A percentile compares a stretch with the other conserved stretches of the same genome.
phyloP scores from a whole-genome alignment of 2,329 filamentous ascomycete genomes.

The Seiridium unicorne region DNA sequence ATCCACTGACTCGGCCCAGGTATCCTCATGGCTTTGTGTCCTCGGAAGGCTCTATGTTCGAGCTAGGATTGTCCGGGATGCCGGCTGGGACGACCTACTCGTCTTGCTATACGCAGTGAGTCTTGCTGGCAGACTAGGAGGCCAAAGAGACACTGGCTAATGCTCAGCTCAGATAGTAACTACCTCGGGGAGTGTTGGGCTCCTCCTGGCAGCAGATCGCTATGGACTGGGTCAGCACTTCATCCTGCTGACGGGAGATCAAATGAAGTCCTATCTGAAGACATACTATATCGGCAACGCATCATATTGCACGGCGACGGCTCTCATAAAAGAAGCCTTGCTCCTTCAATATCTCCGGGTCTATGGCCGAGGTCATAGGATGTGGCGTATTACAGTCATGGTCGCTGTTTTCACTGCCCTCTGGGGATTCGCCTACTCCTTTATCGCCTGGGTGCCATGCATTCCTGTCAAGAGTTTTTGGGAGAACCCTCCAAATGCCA shows the following conservation, averaged over 20 bases:
- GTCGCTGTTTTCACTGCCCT: conserved; percentile 24
- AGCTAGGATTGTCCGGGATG: conserved; percentile 16
- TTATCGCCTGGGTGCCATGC: conserved; percentile 29
- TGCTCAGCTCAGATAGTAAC: conserved; percentile 16
- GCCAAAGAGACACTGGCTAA: neutral
- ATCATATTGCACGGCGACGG: conserved; percentile 18
- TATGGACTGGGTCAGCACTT: conserved; percentile 22
- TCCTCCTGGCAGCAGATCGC: conserved; percentile 11
- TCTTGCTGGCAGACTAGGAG: neutral
- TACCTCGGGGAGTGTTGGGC: conserved; percentile 17
- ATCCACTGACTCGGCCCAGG: conserved; percentile 13
- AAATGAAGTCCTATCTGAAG: conserved; percentile 2
- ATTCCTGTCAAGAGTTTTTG: conserved; percentile 19
- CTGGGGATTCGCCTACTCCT: conserved; percentile 26
- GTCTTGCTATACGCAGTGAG: conserved; percentile 19
- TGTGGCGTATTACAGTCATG: conserved; percentile 16
- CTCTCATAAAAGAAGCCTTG: conserved; percentile 23
- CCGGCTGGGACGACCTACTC: conserved; percentile 24
- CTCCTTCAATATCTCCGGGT: conserved; percentile 24
- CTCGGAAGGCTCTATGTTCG: conserved; percentile 23
- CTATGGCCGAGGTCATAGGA: conserved; percentile 15
- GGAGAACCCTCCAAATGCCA: conserved; percentile 9
- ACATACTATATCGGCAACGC: conserved; percentile 21
- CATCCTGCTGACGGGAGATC: conserved; percentile 12
- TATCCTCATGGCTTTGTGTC: conserved; percentile 26